Percentiles rank a stretch among this genome's conserved stretches.
phyloP scores from a whole-genome alignment of 495 filamentous ascomycete genomes.

The Xylaria acuta region DNA sequence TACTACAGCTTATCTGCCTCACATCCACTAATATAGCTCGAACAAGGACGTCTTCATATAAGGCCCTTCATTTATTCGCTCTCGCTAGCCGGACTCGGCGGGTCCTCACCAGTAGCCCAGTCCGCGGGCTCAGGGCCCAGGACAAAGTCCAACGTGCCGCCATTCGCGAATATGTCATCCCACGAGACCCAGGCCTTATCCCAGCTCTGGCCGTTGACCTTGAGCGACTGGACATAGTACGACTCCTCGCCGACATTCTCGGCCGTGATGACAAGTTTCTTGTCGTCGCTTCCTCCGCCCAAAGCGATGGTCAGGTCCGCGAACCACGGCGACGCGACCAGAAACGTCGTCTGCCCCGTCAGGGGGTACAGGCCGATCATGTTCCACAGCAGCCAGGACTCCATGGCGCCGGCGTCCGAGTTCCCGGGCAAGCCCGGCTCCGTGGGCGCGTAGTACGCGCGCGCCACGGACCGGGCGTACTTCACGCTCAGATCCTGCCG shows the following conservation, averaged over 20 bases:
- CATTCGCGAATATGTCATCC: constrained; percentile 67
- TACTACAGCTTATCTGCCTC: neutral
- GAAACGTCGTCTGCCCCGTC: constrained; percentile 68
- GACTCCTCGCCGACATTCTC: constrained; percentile 53
- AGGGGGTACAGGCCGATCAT: constrained; percentile 75
- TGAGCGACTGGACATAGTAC: constrained; percentile 62
- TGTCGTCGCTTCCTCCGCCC: constrained; percentile 48
- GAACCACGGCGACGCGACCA: constrained; percentile 70
- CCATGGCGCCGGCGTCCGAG: constrained; percentile 73
- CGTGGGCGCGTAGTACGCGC: constrained; percentile 60
- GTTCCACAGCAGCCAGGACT: constrained; percentile 72
- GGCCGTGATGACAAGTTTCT: constrained; percentile 62
- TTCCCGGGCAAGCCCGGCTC: constrained; percentile 68
- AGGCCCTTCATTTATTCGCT: neutral
- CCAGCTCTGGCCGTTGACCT: constrained; percentile 58
- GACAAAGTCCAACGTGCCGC: constrained; percentile 67
- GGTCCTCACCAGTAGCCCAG: constrained; percentile 65
- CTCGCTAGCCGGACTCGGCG: constrained; percentile 56
- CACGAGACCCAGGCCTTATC: constrained; percentile 67
- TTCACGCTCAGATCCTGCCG: constrained; percentile 65
- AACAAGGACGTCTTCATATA: neutral
- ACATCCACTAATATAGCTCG: neutral
- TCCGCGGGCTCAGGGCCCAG: constrained; percentile 57
- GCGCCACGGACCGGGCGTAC: constrained; percentile 59
- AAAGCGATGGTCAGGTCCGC: constrained; percentile 62